A percentile compares a stretch with the other conserved stretches of the same genome.
These are phyloP conservation scores for Aureobasidium namibiae DNA, from an alignment of 2,329 filamentous ascomycete species.

Conservation along the genomic window DNA sequence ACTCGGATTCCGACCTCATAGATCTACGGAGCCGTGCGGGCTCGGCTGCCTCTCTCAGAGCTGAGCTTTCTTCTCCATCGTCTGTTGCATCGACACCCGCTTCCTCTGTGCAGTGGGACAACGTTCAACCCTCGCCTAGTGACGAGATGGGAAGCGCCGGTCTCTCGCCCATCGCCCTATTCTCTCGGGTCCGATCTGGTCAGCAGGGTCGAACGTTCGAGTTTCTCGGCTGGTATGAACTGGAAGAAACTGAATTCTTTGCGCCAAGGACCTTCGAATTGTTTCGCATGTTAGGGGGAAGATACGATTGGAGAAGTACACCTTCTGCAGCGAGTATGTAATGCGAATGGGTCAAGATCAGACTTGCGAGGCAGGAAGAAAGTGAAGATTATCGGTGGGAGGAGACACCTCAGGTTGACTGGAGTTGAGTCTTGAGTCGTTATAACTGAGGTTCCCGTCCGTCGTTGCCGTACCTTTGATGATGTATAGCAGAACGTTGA, in stretches of 20 bases:
- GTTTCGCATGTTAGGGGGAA: background rate
- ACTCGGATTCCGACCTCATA: background rate
- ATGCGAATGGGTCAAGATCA: background rate
- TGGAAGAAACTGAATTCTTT: background rate
- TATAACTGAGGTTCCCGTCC: background rate
- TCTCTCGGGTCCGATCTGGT: background rate
- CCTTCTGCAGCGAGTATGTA: background rate
- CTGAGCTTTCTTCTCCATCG: background rate
- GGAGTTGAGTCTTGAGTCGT: no score
- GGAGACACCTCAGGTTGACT: background rate
- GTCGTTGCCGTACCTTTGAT: no score
- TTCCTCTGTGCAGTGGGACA: background rate
- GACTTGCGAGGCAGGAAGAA: background rate
- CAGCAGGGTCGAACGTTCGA: background rate
- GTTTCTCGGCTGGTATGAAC: background rate
- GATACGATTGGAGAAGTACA: background rate
- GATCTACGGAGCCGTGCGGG: background rate
- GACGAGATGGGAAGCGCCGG: background rate
- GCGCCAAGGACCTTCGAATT: background rate
- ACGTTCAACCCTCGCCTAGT: background rate
- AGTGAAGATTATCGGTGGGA: background rate
- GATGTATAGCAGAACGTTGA: background rate
- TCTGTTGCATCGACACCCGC: background rate
- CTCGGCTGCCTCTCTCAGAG: background rate
- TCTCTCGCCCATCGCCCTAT: background rate